These are phyloP conservation scores for Pythium sp. DNA, from an alignment of 352 stramenopile species.

Conservation along the genomic window DNA sequence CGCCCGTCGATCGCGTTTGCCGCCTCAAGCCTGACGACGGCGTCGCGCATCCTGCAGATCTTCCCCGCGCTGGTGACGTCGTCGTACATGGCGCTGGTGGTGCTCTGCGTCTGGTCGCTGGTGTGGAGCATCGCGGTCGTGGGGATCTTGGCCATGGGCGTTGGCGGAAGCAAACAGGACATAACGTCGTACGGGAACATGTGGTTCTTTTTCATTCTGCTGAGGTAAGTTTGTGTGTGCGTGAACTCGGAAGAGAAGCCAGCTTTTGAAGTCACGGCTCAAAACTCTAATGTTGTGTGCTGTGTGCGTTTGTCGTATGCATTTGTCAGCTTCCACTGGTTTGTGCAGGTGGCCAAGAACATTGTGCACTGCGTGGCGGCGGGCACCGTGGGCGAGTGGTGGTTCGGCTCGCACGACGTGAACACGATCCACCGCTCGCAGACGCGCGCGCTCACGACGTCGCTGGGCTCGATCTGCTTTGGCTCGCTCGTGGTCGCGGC, in stretches of 20 bases:
- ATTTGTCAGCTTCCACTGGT: slow-evolving; percentile 70
- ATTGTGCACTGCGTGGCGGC: slow-evolving; percentile 84
- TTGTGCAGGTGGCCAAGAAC: slow-evolving; percentile 82
- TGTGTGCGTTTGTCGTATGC: background rate
- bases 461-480: slow-evolving; percentile 81
- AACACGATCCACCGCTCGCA: slow-evolving; percentile 71
- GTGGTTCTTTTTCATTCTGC: slow-evolving; percentile 82
- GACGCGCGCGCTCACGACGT: slow-evolving; percentile 66
- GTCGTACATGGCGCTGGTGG: slow-evolving; percentile 61
- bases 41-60: slow-evolving; percentile 65
- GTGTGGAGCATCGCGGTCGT: slow-evolving; percentile 78
- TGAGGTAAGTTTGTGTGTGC: slow-evolving; percentile 45
- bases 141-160: slow-evolving; percentile 61
- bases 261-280: background rate
- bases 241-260: background rate
- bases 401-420: slow-evolving; percentile 69
- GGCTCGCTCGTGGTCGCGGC: slow-evolving; percentile 76
- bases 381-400: slow-evolving; percentile 83
- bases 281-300: background rate
- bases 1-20: slow-evolving; percentile 76
- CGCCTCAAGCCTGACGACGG: slow-evolving; percentile 69
- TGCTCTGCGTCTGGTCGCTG: slow-evolving; percentile 67
- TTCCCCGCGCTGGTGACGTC: slow-evolving; percentile 71
- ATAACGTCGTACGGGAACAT: slow-evolving; percentile 63
- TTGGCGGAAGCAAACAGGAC: slow-evolving; percentile 42